Conservation (phyloP, 805 yeast species). For the Hanseniaspora taiwanica region DNA sequence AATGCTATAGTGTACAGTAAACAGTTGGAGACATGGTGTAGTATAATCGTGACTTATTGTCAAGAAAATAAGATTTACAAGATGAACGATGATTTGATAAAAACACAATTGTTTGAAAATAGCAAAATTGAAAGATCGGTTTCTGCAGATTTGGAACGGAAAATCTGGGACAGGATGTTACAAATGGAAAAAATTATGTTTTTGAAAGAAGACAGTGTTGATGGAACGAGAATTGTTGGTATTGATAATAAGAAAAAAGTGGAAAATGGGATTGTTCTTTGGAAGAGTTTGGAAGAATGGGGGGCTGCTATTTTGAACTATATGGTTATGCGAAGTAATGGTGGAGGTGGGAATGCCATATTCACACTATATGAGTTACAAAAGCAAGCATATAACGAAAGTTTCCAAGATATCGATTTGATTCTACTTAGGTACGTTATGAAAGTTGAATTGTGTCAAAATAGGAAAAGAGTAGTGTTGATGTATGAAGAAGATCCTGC, state of each 20-base stretch:
- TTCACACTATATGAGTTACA: neutral
- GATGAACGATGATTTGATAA: neutral
- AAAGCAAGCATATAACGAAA: neutral
- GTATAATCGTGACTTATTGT: slow-evolving; percentile 50
- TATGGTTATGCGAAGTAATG: neutral
- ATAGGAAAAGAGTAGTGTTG: neutral
- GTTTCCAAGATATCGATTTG: neutral
- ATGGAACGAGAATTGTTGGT: no score
- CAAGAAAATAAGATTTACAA: slow-evolving; percentile 29
- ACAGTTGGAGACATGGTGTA: slow-evolving; percentile 70
- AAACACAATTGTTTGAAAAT: neutral
- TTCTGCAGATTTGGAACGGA: neutral
- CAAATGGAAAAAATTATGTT: neutral
- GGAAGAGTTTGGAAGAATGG: neutral
- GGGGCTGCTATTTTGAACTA: neutral
- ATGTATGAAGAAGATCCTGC: slow-evolving; percentile 1
- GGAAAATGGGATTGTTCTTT: neutral
- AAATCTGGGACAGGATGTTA: neutral
- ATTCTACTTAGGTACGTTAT: neutral
- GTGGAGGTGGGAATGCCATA: neutral
- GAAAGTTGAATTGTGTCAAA: neutral
- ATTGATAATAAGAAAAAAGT: neutral
- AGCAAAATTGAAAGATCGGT: neutral
- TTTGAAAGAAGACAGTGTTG: neutral
- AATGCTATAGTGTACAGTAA: slow-evolving; percentile 64